Base-by-base conservation (phyloP, 208 protist species). In the Herpetomonas samuelpessoai region DNA sequence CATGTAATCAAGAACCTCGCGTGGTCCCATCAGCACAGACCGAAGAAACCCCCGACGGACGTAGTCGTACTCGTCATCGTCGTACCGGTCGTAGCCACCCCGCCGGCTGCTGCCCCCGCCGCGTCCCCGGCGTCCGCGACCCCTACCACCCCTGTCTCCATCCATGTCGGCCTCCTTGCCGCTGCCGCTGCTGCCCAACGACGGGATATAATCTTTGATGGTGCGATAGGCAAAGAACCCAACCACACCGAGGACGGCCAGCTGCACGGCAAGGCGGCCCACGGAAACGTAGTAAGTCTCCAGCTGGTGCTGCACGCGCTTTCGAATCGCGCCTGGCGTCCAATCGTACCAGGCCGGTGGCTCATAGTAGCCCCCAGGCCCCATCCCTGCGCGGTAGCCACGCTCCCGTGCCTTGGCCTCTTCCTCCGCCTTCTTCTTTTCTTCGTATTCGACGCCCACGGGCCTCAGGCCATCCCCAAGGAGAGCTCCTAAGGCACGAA, bases 1-100 rank as follows among this genome's bases (percentile, higher is more conserved):
- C 12, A 92, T 50, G 65, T 92, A 92, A 54, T 92, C 86, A 39
- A 88, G 81, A 44, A 92, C 70, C 56, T 89, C 86, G 74, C 90
- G 89, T 14, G 86, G 86, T 0, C 86, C 86, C 54, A 92, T 73
- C 44, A 89, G 26, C 21, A 89, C 71, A 53, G 80, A 88, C 19
- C 82, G 78, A 12, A 88, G 30, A 28, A 92, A 74, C 3, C 78
- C 66, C 2, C 61, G 67, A 0, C 74, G 76, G 1, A 31, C 56
- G 18, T 73, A 61, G 41, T 55, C 26, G 52, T 71, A 21, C 47
- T 74, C 53, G 41, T 75, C 55, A 44, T 72, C 44, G 39, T 52
- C 66, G 53, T 75, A 65, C 26, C 64, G 45, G 30, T 70, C 44
- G 4, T 52, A 24, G 61, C 60, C 46, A 50, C 60, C 27, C 9